Percentiles rank a stretch among this genome's conserved stretches.
These are phyloP conservation scores for Tolypocladium endophyticum DNA, from an alignment of 2,329 filamentous ascomycete genomes.

Conservation along the genomic window DNA sequence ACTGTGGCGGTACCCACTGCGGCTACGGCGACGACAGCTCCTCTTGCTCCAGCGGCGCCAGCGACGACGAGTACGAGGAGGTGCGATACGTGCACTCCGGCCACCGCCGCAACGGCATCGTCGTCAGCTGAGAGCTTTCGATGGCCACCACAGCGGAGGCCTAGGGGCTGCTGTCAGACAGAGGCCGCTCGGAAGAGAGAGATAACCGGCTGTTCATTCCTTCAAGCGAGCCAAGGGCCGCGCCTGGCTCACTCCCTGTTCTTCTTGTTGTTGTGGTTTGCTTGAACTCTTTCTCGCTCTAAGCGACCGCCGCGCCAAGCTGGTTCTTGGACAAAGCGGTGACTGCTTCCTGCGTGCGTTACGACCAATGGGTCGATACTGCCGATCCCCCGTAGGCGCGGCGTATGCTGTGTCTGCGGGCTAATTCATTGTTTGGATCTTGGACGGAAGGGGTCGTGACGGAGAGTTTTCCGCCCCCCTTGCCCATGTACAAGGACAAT, in stretches of 20 bases:
- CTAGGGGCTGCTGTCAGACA: neutral
- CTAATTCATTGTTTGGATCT: conserved; percentile 19
- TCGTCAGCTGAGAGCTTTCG: conserved; percentile 33
- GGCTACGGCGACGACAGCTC: conserved; percentile 64
- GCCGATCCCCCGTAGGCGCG: conserved; percentile 31
- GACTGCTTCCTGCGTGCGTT: conserved; percentile 10
- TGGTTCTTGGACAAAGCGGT: conserved; percentile 26
- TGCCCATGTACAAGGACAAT: conserved; percentile 5
- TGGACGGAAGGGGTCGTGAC: conserved; percentile 9
- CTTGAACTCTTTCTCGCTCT: conserved; percentile 8
- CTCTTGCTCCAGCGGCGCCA: conserved; percentile 57
- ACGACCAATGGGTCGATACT: conserved; percentile 42
- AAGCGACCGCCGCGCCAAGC: conserved; percentile 25
- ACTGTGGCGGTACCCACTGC: conserved; percentile 85
- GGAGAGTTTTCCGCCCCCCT: neutral
- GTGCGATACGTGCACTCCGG: conserved; percentile 30
- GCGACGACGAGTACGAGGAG: conserved; percentile 47
- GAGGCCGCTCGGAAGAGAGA: neutral
- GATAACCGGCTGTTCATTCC: conserved; percentile 21
- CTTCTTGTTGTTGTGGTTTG: conserved; percentile 17
- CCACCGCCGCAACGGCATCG: conserved; percentile 54
- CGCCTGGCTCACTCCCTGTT: conserved; percentile 13
- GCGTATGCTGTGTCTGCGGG: conserved; percentile 15
- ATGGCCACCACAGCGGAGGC: neutral
- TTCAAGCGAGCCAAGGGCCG: conserved; percentile 15